Evolutionary conservation across 352 stramenopile species (phyloP).

Genomic region (Plasmopara muralis): DNA sequence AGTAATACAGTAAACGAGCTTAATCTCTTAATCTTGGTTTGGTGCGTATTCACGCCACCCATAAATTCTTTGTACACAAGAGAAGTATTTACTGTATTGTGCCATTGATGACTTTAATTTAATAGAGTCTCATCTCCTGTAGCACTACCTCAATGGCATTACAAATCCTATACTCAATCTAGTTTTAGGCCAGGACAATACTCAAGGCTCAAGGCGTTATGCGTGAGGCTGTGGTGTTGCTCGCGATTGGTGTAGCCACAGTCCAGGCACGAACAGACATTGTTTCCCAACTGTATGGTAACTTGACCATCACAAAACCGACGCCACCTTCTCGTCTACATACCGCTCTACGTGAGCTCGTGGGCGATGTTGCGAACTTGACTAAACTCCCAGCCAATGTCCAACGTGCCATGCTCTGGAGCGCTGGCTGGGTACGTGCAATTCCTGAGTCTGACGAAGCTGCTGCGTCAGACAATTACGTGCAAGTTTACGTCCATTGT

Average conservation of each 20-base stretch:
- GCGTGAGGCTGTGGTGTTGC: neutral
- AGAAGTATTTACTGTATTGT: too few relatives aligned
- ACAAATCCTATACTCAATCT: too few relatives aligned
- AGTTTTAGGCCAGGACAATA: neutral
- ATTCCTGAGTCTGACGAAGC: neutral
- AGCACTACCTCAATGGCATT: too few relatives aligned
- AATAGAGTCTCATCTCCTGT: too few relatives aligned
- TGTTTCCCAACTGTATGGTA: slow-evolving; percentile 11
- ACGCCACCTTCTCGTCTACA: slow-evolving; percentile 9
- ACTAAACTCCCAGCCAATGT: slow-evolving; percentile 9
- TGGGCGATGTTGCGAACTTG: slow-evolving; percentile 14
- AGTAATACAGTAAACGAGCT: neutral
- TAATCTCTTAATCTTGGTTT: neutral
- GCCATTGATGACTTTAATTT: too few relatives aligned
- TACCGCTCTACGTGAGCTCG: slow-evolving; percentile 1
- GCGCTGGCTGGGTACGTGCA: slow-evolving; percentile 25
- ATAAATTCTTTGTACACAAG: neutral
- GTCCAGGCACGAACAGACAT: slow-evolving; percentile 17
- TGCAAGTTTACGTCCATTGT: slow-evolving; percentile 38
- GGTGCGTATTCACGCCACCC: neutral
- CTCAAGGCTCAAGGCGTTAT: slow-evolving; percentile 1
- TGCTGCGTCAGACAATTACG: slow-evolving; percentile 14
- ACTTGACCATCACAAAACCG: slow-evolving; percentile 14
- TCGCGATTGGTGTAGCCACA: neutral
- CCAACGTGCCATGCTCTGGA: slow-evolving; percentile 39